These are phyloP conservation scores for Mediolabrus comicus DNA, from an alignment of 108 stramenopile species.

Conservation along the genomic window DNA sequence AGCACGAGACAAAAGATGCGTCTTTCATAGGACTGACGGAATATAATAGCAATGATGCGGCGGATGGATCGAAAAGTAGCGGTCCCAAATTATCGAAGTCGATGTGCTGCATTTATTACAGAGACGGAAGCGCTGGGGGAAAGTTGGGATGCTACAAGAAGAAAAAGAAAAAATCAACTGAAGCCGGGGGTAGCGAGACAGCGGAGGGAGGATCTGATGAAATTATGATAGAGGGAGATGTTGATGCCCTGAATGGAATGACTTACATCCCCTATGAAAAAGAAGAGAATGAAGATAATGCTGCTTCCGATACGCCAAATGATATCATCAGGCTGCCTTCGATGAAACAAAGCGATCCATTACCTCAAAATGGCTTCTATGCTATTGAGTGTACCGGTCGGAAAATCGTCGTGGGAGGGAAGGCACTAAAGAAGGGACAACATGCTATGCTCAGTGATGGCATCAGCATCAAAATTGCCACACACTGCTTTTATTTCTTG, in stretches of 20 bases:
- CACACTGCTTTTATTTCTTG: conserved; percentile 27
- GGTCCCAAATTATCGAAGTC: conserved; percentile 8
- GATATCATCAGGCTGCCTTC: conserved; percentile 11
- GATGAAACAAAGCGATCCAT: conserved; percentile 2
- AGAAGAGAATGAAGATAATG: conserved; percentile 6
- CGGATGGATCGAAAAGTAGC: conserved; percentile 25
- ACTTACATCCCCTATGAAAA: conserved; percentile 1
- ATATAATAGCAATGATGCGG: conserved; percentile 10
- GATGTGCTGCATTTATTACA: conserved; percentile 13
- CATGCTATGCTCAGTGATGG: conserved; percentile 22
- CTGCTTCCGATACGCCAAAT: background rate
- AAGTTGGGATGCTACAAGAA: conserved; percentile 16
- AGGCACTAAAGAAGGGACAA: conserved; percentile 4
- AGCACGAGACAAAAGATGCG: conserved; percentile 43
- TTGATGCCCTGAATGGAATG: background rate
- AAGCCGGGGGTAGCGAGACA: background rate
- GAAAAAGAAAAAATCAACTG: background rate
- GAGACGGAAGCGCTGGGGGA: background rate
- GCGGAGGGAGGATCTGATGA: background rate
- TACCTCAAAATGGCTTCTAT: conserved; percentile 58
- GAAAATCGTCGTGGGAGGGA: conserved; percentile 44
- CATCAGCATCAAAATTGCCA: conserved; percentile 6
- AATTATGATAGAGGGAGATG: background rate
- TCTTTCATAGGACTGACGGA: conserved; percentile 57
- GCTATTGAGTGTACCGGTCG: conserved; percentile 66